Evolutionary conservation across 202 grass and related monocot species (phyloP).

Genomic region (Hordeum pubiflorum): DNA sequence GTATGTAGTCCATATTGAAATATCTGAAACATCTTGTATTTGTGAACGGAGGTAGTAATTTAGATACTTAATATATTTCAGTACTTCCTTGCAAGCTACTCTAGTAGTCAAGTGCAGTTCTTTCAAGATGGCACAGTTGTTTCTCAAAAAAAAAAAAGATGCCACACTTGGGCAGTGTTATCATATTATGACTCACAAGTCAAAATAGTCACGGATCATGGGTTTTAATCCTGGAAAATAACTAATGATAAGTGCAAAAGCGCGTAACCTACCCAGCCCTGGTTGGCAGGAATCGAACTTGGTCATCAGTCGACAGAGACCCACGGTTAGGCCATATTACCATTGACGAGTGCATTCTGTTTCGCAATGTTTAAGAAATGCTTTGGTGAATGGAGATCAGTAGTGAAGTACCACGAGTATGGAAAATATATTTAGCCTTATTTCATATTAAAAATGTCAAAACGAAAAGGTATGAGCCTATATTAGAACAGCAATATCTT

Average conservation of each 20-base stretch:
- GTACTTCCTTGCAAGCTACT: background rate
- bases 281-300: background rate
- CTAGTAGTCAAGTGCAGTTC: background rate
- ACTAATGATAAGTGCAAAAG: background rate
- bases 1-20: too few species aligned
- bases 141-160: background rate
- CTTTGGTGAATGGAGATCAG: background rate
- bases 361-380: too few species aligned
- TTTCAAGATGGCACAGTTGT: background rate
- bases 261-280: background rate
- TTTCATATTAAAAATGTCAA: background rate
- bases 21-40: too few species aligned
- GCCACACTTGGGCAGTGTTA: too few species aligned
- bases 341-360: background rate
- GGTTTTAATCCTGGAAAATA: too few species aligned
- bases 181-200: too few species aligned
- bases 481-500: background rate
- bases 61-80: background rate
- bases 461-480: background rate
- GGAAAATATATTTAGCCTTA: background rate
- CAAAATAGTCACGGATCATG: too few species aligned
- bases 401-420: background rate
- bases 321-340: background rate
- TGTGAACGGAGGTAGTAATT: background rate
- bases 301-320: background rate